Base-by-base conservation (phyloP, 495 filamentous ascomycete genomes). In the Penicillium dipodomyicola region DNA sequence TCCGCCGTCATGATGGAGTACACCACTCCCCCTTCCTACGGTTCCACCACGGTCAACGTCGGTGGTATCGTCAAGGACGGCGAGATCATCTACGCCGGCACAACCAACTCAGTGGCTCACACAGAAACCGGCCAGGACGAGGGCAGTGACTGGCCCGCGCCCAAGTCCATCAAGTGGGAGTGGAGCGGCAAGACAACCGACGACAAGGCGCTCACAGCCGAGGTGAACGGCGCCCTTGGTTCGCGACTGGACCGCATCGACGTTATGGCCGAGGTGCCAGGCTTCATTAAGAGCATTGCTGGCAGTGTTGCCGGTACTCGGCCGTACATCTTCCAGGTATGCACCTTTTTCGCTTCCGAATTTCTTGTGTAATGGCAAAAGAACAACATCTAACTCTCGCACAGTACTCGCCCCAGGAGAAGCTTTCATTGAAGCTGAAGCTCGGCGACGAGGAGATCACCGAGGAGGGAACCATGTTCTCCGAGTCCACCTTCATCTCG, bases 321-420 rank as follows among this genome's bases (percentile, higher is more conserved):
- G 75, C 95, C 94, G 9, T 98, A 96, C 69, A 97, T 98, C 67
- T 98, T 96, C 77, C 93, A 96, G 83, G 92, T 93, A 68, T 56
- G 56, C 27, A 22, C 30, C 17, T 20, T 17, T 33, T 40, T 5
- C 33, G 10, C 35, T 15, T 39, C 15, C 22, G 22, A 23, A 1
- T 35, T 35, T n/a, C 5, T 32, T 32, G 2, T 32, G 11, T 32
- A 32, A 12, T 32, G 9, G 2, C 35, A n/a, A n/a, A n/a, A 17
- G 5, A n/a, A 8, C 8, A 0, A 2, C 2, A 51, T 33, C 20
- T 48, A 17, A 41, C 19, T 15, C 5, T 39, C 9, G 30, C 60
- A 12, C 48, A 93, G 87, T 95, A 84, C 70, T 77, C 77, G 2
- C 87, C 88, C 19, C 71, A 79, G 44, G 65, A 81, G 45, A 83